A percentile compares a stretch with the other conserved stretches of the same genome.
phyloP scores from a whole-genome alignment of 441 rosid species.

The Brassica balearica region DNA sequence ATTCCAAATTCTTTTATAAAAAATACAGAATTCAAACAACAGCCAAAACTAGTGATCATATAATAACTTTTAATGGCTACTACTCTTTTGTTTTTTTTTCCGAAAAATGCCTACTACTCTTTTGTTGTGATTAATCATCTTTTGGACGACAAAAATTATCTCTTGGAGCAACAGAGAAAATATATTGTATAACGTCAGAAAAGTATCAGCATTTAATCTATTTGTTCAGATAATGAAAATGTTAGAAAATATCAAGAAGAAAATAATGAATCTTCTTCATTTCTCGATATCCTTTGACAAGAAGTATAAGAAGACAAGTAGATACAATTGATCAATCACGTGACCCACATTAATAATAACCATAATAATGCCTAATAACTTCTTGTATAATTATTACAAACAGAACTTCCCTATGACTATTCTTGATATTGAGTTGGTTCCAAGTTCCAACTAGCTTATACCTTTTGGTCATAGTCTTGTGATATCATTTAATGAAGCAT shows the following conservation, averaged over 20 bases:
- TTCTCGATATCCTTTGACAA: conserved; percentile 32
- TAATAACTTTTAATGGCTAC: no score
- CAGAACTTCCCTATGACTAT: conserved; percentile 37
- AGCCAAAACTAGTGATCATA: neutral
- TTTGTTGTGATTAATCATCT: neutral
- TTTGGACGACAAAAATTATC: conserved; percentile 5
- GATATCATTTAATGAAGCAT: conserved; percentile 30
- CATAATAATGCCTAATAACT: conserved; percentile 22
- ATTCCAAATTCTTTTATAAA: neutral
- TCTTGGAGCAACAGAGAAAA: conserved; percentile 6
- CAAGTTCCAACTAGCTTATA: conserved; percentile 37
- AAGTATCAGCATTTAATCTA: neutral
- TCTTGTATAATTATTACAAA: conserved; percentile 29
- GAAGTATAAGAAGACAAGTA: conserved; percentile 41
- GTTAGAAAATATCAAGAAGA: neutral
- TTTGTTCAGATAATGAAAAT: neutral
- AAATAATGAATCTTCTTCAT: neutral
- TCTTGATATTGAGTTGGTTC: conserved; percentile 31
- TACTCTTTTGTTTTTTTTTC: neutral
- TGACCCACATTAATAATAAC: conserved; percentile 45
- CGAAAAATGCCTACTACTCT: neutral
- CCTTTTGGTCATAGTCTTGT: conserved; percentile 40
- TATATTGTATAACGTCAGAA: neutral
- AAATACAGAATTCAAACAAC: neutral
- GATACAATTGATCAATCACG: conserved; percentile 43